A percentile compares a stretch with the other conserved stretches of the same genome.
phyloP scores from a whole-genome alignment of 1,284 basidiomycete genomes.

The Rhodotorula sp. region DNA sequence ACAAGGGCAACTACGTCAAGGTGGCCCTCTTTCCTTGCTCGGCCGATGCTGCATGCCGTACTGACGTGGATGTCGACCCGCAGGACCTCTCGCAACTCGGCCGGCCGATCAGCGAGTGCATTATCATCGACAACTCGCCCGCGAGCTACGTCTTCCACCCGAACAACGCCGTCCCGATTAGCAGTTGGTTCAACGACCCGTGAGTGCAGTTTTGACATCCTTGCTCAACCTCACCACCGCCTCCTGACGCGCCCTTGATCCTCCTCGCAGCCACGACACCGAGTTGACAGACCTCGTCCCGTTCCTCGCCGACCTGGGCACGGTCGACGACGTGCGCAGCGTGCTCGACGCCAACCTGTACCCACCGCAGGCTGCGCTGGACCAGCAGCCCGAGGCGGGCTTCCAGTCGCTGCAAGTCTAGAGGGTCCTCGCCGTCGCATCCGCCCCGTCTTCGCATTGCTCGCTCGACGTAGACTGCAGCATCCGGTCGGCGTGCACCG shows the following conservation, averaged over 20 bases:
- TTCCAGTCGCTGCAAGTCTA: constrained; percentile 22
- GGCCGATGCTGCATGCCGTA: too few species aligned
- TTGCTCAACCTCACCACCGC: background rate
- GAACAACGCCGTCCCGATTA: constrained; percentile 97
- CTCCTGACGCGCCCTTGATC: background rate
- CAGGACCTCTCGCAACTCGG: constrained; percentile 96
- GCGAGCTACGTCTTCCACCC: constrained; percentile 99
- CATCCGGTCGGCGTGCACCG: background rate
- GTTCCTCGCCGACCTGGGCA: constrained; percentile 83
- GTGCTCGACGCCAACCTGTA: constrained; percentile 65
- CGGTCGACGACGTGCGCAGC: constrained; percentile 86
- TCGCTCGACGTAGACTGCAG: background rate
- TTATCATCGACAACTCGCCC: constrained; percentile 98
- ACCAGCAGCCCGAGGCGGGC: constrained; percentile 11
- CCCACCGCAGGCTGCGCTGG: constrained; percentile 10
- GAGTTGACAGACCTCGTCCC: constrained; percentile 90
- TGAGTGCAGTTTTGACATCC: background rate
- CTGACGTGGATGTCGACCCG: background rate
- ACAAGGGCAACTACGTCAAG: constrained; percentile 99
- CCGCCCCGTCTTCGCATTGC: background rate
- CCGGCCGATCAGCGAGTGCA: constrained; percentile 85
- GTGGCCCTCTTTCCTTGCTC: constrained; percentile 53
- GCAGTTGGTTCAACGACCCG: constrained; percentile 90
- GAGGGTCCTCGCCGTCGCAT: background rate
- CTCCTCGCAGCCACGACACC: constrained; percentile 83